A percentile compares a stretch with the other conserved stretches of the same genome.
phyloP scores from a whole-genome alignment of 2,329 filamentous ascomycete species.

The Hypoxylon sp. region DNA sequence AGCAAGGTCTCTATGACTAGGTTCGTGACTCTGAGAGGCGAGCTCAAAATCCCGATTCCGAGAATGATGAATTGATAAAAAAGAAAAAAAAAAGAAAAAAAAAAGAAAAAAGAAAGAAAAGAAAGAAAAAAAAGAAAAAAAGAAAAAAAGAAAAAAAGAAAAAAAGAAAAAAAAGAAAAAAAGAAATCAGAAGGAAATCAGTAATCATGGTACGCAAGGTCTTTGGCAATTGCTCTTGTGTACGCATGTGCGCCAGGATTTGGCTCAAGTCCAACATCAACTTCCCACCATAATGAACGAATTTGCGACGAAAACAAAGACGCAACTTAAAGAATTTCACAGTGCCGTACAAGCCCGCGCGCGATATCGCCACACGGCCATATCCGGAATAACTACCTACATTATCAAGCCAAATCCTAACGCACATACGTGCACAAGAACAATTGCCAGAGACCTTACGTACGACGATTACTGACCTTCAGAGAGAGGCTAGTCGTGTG shows the following conservation, averaged over 20 bases:
- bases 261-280: conserved; percentile 45
- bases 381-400: conserved; percentile 50
- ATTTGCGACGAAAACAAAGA: conserved; percentile 39
- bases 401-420: conserved; percentile 58
- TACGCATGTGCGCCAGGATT: too few species aligned
- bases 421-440: conserved; percentile 59
- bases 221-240: too few species aligned
- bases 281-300: conserved; percentile 45
- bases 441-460: conserved; percentile 55
- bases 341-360: conserved; percentile 43
- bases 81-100: too few species aligned
- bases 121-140: too few species aligned
- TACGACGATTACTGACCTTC: conserved; percentile 59
- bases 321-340: conserved; percentile 48
- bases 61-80: not conserved
- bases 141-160: too few species aligned
- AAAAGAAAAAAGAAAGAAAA: too few species aligned
- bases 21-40: not conserved
- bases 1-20: not conserved
- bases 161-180: too few species aligned
- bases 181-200: too few species aligned
- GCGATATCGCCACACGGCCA: conserved; percentile 38
- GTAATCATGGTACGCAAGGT: too few species aligned
- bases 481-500: conserved; percentile 68
- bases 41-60: not conserved